Conservation (phyloP, 495 filamentous ascomycete species). For the Hyaloscypha hepaticicola region DNA sequence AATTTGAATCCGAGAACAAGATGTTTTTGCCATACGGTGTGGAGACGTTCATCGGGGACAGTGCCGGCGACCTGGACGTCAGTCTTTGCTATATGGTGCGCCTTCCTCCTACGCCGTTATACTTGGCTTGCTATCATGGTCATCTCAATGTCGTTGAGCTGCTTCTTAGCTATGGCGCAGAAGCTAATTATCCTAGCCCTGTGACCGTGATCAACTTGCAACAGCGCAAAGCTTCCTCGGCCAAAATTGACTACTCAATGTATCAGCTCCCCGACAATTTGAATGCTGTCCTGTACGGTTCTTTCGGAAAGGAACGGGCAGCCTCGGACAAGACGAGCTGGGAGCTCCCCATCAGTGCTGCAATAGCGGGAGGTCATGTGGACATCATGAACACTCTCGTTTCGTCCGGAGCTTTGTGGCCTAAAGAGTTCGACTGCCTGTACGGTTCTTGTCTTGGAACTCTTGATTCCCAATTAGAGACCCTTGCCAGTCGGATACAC, state of each 20-base stretch:
- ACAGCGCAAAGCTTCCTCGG: background rate
- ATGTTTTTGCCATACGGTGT: background rate
- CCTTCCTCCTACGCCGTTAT: slow-evolving; percentile 1
- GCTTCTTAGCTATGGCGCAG: slow-evolving; percentile 3
- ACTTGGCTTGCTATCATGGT: slow-evolving; percentile 10
- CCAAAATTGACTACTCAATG: background rate
- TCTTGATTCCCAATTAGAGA: background rate
- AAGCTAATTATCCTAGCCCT: background rate
- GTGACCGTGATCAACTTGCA: background rate
- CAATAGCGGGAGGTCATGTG: background rate
- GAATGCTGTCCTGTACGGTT: background rate
- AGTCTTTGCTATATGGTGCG: background rate
- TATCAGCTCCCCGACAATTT: background rate
- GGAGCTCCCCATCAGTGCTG: background rate
- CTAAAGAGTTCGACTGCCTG: slow-evolving; percentile 1
- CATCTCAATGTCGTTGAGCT: slow-evolving; percentile 3
- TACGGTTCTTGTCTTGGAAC: background rate
- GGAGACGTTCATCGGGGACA: background rate
- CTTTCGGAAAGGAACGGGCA: background rate
- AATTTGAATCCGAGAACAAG: background rate
- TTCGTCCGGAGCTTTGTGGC: background rate
- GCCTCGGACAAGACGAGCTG: background rate
- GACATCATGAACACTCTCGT: background rate
- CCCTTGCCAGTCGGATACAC: background rate
- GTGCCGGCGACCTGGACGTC: background rate